Evolutionary conservation across 805 yeast genomes (phyloP).

Genomic region (Myxozyma mucilagina): DNA sequence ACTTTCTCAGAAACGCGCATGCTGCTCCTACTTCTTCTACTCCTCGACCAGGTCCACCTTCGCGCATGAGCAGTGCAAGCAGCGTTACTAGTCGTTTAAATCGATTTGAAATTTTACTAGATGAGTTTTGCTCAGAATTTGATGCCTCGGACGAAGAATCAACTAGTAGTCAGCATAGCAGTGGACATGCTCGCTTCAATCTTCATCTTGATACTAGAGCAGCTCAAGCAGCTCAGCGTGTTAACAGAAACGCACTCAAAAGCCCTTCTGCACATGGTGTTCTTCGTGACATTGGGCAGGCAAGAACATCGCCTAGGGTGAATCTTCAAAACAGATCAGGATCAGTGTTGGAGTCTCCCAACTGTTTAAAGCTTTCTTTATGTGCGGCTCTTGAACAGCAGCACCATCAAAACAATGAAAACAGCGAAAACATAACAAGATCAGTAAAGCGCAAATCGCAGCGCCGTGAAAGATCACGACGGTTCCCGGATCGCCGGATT

Average conservation of each 20-base stretch:
- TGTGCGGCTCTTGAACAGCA: conserved; percentile 10
- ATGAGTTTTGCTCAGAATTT: conserved; percentile 28
- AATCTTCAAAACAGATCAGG: background rate
- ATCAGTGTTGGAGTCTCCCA: conserved; percentile 12
- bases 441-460: background rate
- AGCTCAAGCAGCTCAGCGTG: background rate
- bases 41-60: background rate
- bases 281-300: conserved; percentile 21
- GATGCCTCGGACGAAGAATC: conserved; percentile 23
- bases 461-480: background rate
- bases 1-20: background rate
- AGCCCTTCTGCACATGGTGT: background rate
- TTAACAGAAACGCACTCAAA: background rate
- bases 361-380: conserved; percentile 21
- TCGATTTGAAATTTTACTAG: conserved; percentile 29
- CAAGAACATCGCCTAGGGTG: conserved; percentile 2
- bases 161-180: background rate
- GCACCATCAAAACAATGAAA: background rate
- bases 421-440: background rate
- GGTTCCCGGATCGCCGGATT: background rate
- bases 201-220: conserved; percentile 2
- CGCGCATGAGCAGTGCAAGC: conserved; percentile 1
- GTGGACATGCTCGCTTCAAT: conserved; percentile 11
- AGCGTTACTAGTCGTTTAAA: conserved; percentile 22
- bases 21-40: background rate